Evolutionary conservation across 805 yeast genomes (phyloP).

Genomic region (Monosporozyma aquatica): DNA sequence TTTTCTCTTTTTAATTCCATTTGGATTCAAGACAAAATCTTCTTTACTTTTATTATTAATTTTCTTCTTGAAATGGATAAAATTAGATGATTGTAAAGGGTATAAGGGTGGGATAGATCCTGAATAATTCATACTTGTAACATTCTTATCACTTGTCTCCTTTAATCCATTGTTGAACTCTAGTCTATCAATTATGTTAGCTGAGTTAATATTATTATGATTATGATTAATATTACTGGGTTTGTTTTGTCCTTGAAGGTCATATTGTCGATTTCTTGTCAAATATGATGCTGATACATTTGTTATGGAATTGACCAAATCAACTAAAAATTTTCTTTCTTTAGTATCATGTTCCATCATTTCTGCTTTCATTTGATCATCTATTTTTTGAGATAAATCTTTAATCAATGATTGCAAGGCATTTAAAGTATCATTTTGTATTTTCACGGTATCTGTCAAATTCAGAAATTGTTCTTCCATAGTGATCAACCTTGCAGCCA

Average conservation of each 20-base stretch:
- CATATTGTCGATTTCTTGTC: slow-evolving; percentile 6
- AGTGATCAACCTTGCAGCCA: slow-evolving; percentile 23
- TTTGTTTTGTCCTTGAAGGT: background rate
- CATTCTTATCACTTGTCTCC: background rate
- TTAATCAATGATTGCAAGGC: slow-evolving; percentile 2
- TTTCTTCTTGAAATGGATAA: slow-evolving; percentile 1
- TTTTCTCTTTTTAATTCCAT: slow-evolving; percentile 26
- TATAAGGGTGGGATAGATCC: background rate
- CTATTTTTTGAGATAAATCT: slow-evolving; percentile 1
- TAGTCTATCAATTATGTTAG: too few relatives aligned
- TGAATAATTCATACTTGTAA: background rate
- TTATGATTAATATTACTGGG: background rate
- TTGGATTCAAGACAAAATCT: slow-evolving; percentile 26
- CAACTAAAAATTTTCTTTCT: slow-evolving; percentile 11
- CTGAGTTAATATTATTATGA: slow-evolving; percentile 3
- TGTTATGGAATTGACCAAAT: slow-evolving; percentile 25
- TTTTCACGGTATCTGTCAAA: slow-evolving; percentile 17
- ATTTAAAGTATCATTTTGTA: slow-evolving; percentile 11
- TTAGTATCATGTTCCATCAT: too few relatives aligned
- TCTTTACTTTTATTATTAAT: slow-evolving; percentile 2
- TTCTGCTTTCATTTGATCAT: too few relatives aligned
- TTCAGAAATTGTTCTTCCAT: slow-evolving; percentile 28
- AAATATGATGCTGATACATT: slow-evolving; percentile 24
- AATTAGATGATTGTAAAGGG: slow-evolving; percentile 1
- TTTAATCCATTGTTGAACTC: background rate